Percentiles rank a stretch among this genome's conserved stretches.
Conservation (phyloP, 169 alveolate species). For the Babesia caballi region DNA sequence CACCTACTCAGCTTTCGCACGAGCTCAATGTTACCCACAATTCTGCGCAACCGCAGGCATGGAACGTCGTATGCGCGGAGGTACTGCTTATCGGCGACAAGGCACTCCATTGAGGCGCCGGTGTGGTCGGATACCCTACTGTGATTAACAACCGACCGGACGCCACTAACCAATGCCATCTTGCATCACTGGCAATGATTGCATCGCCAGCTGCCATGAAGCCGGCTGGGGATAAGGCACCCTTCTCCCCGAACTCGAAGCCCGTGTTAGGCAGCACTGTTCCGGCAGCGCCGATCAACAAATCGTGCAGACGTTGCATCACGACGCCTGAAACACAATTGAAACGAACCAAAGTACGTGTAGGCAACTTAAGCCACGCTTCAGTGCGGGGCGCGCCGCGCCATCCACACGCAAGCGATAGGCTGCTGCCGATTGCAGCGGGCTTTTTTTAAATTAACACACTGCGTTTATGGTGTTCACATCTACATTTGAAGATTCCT, state of each 20-base stretch:
- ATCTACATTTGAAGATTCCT: no score
- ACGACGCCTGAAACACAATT: neutral
- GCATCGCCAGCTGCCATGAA: constrained; percentile 49
- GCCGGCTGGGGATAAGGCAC: constrained; percentile 42
- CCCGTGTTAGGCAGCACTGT: constrained; percentile 29
- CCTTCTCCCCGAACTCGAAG: constrained; percentile 17
- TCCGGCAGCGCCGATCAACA: constrained; percentile 30
- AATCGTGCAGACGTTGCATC: constrained; percentile 31
- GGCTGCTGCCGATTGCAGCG: no score
- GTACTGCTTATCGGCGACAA: constrained; percentile 43
- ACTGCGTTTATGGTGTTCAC: no score
- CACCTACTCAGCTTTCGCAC: constrained; percentile 17
- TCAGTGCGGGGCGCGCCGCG: no score
- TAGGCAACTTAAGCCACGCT: no score
- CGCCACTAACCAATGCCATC: constrained; percentile 58
- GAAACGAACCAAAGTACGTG: no score
- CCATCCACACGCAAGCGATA: no score
- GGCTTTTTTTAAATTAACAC: no score
- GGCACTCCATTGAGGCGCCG: constrained; percentile 8
- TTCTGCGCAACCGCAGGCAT: neutral
- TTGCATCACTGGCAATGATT: constrained; percentile 4
- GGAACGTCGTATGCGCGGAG: constrained; percentile 13
- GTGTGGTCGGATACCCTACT: constrained; percentile 24
- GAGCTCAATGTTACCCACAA: neutral
- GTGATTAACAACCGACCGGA: neutral